Conservation (phyloP, 768 basidiomycete genomes). For the Xanthoconium stramineum region DNA sequence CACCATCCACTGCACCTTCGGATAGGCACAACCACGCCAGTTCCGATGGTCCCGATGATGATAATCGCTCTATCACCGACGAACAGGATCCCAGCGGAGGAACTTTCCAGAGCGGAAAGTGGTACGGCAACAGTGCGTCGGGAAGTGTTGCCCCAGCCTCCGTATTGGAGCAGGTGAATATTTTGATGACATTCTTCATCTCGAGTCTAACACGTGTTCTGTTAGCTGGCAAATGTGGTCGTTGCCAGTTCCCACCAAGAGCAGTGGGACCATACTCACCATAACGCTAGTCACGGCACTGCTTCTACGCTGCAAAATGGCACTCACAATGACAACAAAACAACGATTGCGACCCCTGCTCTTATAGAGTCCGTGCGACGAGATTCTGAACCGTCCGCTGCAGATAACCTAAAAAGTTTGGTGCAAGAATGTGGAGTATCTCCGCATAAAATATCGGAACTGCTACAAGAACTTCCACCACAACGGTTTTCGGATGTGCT, state of each 20-base stretch:
- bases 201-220: conserved; percentile 20
- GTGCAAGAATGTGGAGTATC: conserved; percentile 92
- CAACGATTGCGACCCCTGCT: conserved; percentile 26
- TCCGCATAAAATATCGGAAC: conserved; percentile 85
- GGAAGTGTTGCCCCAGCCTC: conserved; percentile 80
- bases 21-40: conserved; percentile 43
- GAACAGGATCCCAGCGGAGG: conserved; percentile 76
- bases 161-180: conserved; percentile 72
- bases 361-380: conserved; percentile 43
- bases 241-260: conserved; percentile 38
- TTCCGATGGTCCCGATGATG: conserved; percentile 58
- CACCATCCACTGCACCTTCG: conserved; percentile 30
- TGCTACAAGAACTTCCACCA: conserved; percentile 85
- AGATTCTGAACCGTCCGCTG: conserved; percentile 51
- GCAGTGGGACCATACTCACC: conserved; percentile 25
- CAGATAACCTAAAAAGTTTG: conserved; percentile 79
- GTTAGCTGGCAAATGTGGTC: conserved; percentile 53
- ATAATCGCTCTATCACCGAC: conserved; percentile 66
- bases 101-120: conserved; percentile 78
- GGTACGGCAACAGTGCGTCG: conserved; percentile 81
- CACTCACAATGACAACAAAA: conserved; percentile 27
- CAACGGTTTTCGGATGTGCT: conserved; percentile 70
- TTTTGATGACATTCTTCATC: conserved; percentile 15
- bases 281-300: conserved; percentile 9
- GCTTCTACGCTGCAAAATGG: conserved; percentile 21